A percentile compares a stretch with the other conserved stretches of the same genome.
phyloP scores from a whole-genome alignment of 768 basidiomycete genomes.

The Tulasnella sp. region DNA sequence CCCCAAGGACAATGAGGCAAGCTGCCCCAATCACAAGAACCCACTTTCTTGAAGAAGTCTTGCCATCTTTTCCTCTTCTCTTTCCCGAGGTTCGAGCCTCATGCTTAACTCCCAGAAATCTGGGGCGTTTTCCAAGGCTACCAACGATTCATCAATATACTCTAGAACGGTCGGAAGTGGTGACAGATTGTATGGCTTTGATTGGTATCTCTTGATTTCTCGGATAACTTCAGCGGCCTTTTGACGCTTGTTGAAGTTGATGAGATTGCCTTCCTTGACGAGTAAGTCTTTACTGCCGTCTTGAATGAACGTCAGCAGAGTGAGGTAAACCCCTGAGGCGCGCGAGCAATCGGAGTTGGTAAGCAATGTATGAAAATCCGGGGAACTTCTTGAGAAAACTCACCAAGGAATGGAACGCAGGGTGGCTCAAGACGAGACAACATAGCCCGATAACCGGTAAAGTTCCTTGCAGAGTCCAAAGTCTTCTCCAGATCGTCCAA shows the following conservation, averaged over 20 bases:
- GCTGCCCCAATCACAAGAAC: constrained; percentile 42
- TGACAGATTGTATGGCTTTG: constrained; percentile 75
- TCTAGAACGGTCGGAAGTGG: constrained; percentile 49
- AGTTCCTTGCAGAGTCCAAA: constrained; percentile 88
- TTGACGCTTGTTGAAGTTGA: constrained; percentile 94
- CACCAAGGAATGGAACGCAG: constrained; percentile 94
- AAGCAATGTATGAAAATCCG: not conserved
- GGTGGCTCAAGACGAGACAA: constrained; percentile 78
- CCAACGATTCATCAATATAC: constrained; percentile 70
- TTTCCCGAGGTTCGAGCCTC: constrained; percentile 82
- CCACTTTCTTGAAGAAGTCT: constrained; percentile 77
- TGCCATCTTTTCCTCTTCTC: constrained; percentile 96
- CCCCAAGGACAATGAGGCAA: no score
- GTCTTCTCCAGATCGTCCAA: constrained; percentile 76
- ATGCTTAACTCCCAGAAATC: constrained; percentile 68
- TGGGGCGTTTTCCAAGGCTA: constrained; percentile 51
- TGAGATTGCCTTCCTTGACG: constrained; percentile 44
- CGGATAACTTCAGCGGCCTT: constrained; percentile 93
- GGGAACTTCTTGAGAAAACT: constrained; percentile 20
- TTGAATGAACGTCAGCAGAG: constrained; percentile 94
- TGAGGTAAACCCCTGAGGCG: constrained; percentile 79
- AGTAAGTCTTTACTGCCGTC: constrained; percentile 87
- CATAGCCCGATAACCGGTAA: constrained; percentile 76
- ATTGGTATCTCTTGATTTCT: constrained; percentile 94
- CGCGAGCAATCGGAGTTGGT: not conserved